Evolutionary conservation across 352 stramenopile genomes (phyloP).

Genomic region (Globisporangium irregulare): DNA sequence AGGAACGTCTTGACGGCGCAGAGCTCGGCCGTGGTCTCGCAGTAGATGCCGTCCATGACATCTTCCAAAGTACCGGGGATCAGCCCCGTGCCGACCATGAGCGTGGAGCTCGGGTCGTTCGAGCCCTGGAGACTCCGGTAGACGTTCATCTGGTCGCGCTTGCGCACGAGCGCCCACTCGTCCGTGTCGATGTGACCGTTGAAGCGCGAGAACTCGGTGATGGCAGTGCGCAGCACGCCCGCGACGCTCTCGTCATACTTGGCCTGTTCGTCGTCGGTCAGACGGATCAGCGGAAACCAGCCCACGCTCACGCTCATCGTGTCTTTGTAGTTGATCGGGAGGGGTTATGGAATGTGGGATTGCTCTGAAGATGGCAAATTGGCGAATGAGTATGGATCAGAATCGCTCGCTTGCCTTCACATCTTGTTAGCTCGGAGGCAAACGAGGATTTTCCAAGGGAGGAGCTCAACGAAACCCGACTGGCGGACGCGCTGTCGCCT

Average conservation of each 20-base stretch:
- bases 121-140: slow-evolving; percentile 11
- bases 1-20: slow-evolving; percentile 33
- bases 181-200: slow-evolving; percentile 18
- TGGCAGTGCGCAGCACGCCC: slow-evolving; percentile 1
- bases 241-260: slow-evolving; percentile 12
- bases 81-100: slow-evolving; percentile 15
- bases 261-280: slow-evolving; percentile 12
- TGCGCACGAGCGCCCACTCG: slow-evolving; percentile 19
- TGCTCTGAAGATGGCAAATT: slow-evolving; percentile 7
- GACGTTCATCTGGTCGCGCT: slow-evolving; percentile 18
- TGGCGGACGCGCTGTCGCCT: background rate
- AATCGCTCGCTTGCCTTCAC: background rate
- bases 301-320: slow-evolving; percentile 10
- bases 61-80: slow-evolving; percentile 22
- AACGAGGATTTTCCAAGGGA: background rate
- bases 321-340: background rate
- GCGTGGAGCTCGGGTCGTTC: slow-evolving; percentile 4
- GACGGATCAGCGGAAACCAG: slow-evolving; percentile 16
- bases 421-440: slow-evolving; percentile 5
- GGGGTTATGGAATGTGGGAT: background rate
- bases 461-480: background rate
- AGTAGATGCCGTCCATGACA: slow-evolving; percentile 47
- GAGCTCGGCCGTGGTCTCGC: slow-evolving; percentile 38
- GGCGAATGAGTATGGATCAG: slow-evolving; percentile 4
- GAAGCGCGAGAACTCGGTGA: slow-evolving; percentile 16